A percentile compares a stretch with the other conserved stretches of the same genome.
phyloP scores from a whole-genome alignment of 139 green algal species.

The Nannochloris sp. region DNA sequence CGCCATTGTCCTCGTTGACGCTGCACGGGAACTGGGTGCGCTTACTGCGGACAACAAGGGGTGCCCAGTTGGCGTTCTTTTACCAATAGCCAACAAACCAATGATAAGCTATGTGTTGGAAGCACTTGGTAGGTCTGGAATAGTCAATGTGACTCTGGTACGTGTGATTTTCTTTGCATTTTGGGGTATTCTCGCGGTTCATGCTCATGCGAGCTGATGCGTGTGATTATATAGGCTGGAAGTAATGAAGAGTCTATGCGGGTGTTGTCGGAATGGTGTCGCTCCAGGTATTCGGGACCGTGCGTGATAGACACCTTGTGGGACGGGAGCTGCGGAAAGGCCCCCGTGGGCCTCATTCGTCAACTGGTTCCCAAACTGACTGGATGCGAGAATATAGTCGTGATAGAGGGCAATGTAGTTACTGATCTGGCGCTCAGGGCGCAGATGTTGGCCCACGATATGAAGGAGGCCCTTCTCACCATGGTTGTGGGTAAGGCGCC shows the following conservation, averaged over 20 bases:
- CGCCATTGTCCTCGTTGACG: conserved; percentile 52
- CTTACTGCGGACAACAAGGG: conserved; percentile 40
- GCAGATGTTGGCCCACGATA: conserved; percentile 32
- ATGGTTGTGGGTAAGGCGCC: conserved; percentile 47
- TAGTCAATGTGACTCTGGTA: not conserved
- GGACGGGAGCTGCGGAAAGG: not conserved
- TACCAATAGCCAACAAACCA: conserved; percentile 62
- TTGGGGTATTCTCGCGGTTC: too few species aligned
- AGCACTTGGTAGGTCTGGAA: conserved; percentile 46
- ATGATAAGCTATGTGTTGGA: conserved; percentile 66
- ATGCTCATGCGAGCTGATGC: not conserved
- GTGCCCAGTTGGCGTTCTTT: conserved; percentile 21
- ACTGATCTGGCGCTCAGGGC: conserved; percentile 43
- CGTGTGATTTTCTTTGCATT: not conserved
- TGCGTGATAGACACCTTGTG: not conserved
- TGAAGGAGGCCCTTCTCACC: conserved; percentile 42
- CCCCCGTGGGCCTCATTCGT: not conserved
- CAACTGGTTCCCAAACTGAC: not conserved
- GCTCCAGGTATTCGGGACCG: not conserved
- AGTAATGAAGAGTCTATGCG: not conserved
- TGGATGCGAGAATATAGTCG: conserved; percentile 38
- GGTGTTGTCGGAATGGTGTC: not conserved
- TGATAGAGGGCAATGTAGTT: conserved; percentile 57
- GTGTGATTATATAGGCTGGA: not conserved
- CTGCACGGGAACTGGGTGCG: conserved; percentile 48